Base-by-base conservation (phyloP, 805 yeast species). In the Metahyphopichia silvanorum region DNA sequence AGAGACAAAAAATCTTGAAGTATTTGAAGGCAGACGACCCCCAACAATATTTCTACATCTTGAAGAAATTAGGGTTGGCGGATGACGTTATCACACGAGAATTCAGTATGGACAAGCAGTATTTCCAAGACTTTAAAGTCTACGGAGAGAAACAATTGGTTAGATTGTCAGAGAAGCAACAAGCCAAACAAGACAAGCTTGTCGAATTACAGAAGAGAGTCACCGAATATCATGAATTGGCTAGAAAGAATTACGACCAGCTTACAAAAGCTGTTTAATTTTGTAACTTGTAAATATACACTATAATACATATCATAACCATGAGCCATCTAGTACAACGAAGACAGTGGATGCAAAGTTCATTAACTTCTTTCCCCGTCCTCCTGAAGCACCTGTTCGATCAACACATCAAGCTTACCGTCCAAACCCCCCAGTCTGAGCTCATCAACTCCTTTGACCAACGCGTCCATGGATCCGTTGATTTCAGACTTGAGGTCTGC, bases 1-100 rank as follows among this genome's bases (percentile, higher is more conserved):
- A 82, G 48, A 81, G 98, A 65, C 97, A 89, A 61, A 75, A 76
- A 46, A 74, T 84, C 25, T 70, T 91, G 47, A 78, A 79, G 60
- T 93, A 91, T 55, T 71, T 93, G 61, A 88, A 88, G 58, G 76
- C 74, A 52, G 83, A 77, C 51, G 66, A 86, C 42, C 87, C 97
- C 11, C 76, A 86, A 56, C 74, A 81, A 49, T 91, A 93, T 65
- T 86, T 74, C 60, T 81, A 87, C 80, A 71, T 95, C 27, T 79
- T 91, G 40, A 84, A 83, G 49, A 88, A 87, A 60, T 69, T 91
- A 34, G 98, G 98, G 1, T 70, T 91, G 42, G 78, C 84, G 25
- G 98, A 91, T 60, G 81, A 74, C 36, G 80, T 80, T 19, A 79
- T 88, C 16, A 76, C 75, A 34, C 69, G 74, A 51, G 97, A 89